phyloP scores from a whole-genome alignment of 148 eudicot genomes.

The Spergularia bocconei region DNA sequence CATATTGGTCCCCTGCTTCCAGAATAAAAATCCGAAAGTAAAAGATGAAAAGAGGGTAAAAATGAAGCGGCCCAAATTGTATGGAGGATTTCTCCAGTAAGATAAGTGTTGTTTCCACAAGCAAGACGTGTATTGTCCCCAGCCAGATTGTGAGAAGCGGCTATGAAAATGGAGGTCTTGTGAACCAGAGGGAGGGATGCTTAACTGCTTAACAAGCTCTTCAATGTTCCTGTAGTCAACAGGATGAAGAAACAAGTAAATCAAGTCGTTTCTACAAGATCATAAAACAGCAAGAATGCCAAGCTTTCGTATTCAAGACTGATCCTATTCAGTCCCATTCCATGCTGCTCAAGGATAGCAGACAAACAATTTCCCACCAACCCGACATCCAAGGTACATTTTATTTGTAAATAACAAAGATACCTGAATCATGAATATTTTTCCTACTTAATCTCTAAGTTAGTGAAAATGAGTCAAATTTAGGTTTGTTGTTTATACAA shows the following conservation, averaged over 20 bases:
- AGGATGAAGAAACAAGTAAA: neutral
- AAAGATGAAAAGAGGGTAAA: conserved; percentile 40
- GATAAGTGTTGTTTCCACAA: conserved; percentile 78
- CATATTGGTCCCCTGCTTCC: conserved; percentile 69
- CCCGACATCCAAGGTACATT: too few relatives aligned
- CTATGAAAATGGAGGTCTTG: conserved; percentile 50
- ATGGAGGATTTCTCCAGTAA: conserved; percentile 90
- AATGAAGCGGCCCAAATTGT: conserved; percentile 49
- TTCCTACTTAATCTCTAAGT: neutral
- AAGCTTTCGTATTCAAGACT: neutral
- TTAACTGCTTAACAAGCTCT: conserved; percentile 44
- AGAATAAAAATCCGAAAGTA: conserved; percentile 58
- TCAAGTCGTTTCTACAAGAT: neutral
- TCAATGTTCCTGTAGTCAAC: conserved; percentile 48
- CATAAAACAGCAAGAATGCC: neutral
- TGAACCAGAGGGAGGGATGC: conserved; percentile 57
- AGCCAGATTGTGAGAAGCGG: conserved; percentile 56
- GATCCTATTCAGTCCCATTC: neutral
- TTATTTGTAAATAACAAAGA: too few relatives aligned
- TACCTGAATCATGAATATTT: too few relatives aligned
- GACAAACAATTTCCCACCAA: too few relatives aligned
- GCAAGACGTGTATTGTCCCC: conserved; percentile 78
- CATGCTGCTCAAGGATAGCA: too few relatives aligned
- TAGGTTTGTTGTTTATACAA: neutral
- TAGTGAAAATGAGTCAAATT: neutral